Conservation (phyloP, 306 rosid genomes). For the Quercus agrifolia region DNA sequence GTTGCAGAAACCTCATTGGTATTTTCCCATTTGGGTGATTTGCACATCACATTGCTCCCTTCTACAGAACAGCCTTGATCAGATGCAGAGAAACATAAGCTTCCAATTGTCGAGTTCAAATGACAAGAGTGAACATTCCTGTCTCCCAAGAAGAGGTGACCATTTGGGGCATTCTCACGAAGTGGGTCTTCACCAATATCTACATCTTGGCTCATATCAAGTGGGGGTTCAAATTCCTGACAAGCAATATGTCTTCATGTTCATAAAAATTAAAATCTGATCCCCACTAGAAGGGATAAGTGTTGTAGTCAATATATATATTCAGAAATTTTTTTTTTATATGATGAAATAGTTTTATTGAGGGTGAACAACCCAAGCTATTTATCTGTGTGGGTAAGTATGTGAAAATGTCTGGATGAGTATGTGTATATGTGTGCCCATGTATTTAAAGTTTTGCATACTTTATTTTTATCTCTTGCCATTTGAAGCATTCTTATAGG, state of each 20-base stretch:
- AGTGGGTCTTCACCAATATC: conserved; percentile 47
- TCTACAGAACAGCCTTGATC: conserved; percentile 44
- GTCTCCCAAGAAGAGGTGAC: conserved; percentile 35
- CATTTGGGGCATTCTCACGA: conserved; percentile 28
- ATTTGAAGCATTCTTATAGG: too few relatives aligned
- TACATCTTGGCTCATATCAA: conserved; percentile 75
- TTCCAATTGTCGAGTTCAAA: conserved; percentile 42
- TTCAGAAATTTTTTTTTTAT: too few relatives aligned
- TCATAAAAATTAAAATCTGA: too few relatives aligned
- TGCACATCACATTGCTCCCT: conserved; percentile 34
- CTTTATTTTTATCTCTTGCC: too few relatives aligned
- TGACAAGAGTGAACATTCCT: conserved; percentile 40
- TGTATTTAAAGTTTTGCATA: too few relatives aligned
- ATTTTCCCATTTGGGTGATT: conserved; percentile 22
- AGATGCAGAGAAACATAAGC: conserved; percentile 34
- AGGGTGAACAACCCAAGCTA: too few relatives aligned
- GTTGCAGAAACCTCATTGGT: conserved; percentile 51
- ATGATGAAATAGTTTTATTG: too few relatives aligned
- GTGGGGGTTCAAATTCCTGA: conserved; percentile 93
- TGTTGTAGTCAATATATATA: too few relatives aligned
- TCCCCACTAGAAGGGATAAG: too few relatives aligned
- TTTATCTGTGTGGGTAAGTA: too few relatives aligned
- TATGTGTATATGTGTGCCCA: too few relatives aligned
- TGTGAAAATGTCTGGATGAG: too few relatives aligned
- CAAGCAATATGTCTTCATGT: background rate